Base-by-base conservation (phyloP, 257 asterid genomes). In the Hygrophila difformis region DNA sequence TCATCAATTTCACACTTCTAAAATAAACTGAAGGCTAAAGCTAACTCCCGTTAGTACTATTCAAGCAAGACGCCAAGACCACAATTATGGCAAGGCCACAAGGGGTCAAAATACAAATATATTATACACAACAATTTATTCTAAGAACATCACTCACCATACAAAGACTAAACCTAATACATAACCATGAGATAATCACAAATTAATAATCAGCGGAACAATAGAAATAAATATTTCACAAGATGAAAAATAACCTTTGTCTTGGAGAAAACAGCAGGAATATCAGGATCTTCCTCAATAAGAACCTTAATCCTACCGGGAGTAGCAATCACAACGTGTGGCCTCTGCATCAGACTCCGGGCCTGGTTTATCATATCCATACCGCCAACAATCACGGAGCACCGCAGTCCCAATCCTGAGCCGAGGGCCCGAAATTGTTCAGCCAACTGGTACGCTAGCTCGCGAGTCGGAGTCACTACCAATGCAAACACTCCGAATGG, bases 221-320 rank as follows among this genome's bases (percentile, higher is more conserved):
- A 39, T 14, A 35, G 1, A 42, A 33, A 12, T 2, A 50, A 12
- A 50, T 1, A 40, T 47, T 12, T n/a, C n/a, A n/a, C n/a, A n/a
- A n/a, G n/a, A n/a, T n/a, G n/a, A n/a, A n/a, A n/a, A n/a, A n/a
- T n/a, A n/a, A 86, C 97, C 97, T 86, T 82, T 15, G 99, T 76
- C 47, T 74, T 72, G 15, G 89, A 59, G 58, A 91, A 86, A 22
- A 86, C 75, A 57, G 84, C 64, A 18, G 89, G 82, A 53, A 91
- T 63, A 56, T 84, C 88, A 31, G 96, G 83, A 74, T 74, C 80
- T 51, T 74, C 63, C 44, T 83, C 78, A 41, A 91, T 81, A 14
- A 91, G 93, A 61, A 73, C 88, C 67, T 82, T 91, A 62, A 91
- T 78, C 71, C 99, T 74, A 9, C 99, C 99, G 1, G 99, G 99